Base-by-base conservation (phyloP, 306 rosid species). In the Canavalia gladiata region DNA sequence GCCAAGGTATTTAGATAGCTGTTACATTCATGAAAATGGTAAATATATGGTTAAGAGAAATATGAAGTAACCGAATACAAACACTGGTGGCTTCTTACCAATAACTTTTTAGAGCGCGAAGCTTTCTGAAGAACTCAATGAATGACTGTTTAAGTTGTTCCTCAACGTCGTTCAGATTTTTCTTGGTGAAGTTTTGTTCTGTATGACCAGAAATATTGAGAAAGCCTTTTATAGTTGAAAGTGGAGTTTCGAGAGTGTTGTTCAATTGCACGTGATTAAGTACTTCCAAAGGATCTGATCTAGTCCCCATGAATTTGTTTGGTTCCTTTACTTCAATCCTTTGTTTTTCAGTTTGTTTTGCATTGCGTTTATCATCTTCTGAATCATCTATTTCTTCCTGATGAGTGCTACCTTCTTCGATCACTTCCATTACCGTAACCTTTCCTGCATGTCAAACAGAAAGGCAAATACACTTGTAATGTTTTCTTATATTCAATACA, bases 1-100 rank as follows among this genome's bases (percentile, higher is more conserved):
- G 97, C 97, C 88, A 90, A 55, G 8, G 81, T 77, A 69, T 92
- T 92, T 74, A 92, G 82, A 82, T 89, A 92, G 81, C 95, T 92
- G 90, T 73, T 58, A 46, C n/a, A 25, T 68, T 46, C 29, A 30
- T 46, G 57, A 46, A 68, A 46, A 45, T 55, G 12, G 6, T 45
- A 52, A 47, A 1, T 2, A 8, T 7, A 66, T 66, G 13, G 25
- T 0, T 0, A 25, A 0, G 41, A 68, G 56, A 10, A 68, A 29
- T 4, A 68, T 29, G 42, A 45, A 29, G 56, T 47, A 68, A 46
- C 39, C 9, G 35, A 45, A 28, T 9, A 10, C 25, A 68, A 0
- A 37, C 41, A 37, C 42, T 1, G 47, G 56, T 45, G 63, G 51
- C 13, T 41, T 41, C 13, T 66, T 28, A 86, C 95, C 88, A 77